Conservation (phyloP, 768 basidiomycete genomes). For the Pluteus cervinus region DNA sequence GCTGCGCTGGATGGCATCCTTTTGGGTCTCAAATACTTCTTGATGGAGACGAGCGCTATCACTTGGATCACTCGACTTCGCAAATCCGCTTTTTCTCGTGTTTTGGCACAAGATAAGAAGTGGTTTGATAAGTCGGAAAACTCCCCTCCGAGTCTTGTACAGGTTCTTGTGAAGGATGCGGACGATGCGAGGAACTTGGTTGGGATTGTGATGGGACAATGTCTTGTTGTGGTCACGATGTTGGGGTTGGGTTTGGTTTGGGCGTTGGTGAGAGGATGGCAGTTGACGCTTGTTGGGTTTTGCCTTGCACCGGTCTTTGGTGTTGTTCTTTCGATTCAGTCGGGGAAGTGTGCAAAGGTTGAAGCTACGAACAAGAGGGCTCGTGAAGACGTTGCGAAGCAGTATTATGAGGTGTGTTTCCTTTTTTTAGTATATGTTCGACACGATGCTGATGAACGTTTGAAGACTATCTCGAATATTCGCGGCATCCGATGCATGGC, state of each 20-base stretch:
- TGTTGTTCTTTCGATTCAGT: conserved; percentile 67
- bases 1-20: conserved; percentile 74
- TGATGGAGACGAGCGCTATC: conserved; percentile 73
- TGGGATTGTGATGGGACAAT: conserved; percentile 64
- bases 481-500: conserved; percentile 86
- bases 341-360: conserved; percentile 59
- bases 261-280: conserved; percentile 88
- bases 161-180: conserved; percentile 79
- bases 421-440: conserved; percentile 5
- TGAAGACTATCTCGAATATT: conserved; percentile 71
- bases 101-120: conserved; percentile 76
- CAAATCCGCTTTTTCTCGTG: conserved; percentile 40
- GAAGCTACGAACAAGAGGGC: conserved; percentile 80
- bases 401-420: conserved; percentile 76
- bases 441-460: conserved; percentile 6
- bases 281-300: conserved; percentile 85
- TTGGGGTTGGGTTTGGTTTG: conserved; percentile 78
- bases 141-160: conserved; percentile 54
- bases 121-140: conserved; percentile 79
- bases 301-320: conserved; percentile 85
- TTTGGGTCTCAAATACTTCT: conserved; percentile 68
- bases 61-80: conserved; percentile 72
- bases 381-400: conserved; percentile 78
- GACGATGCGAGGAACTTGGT: conserved; percentile 83
- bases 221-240: conserved; percentile 74